Evolutionary conservation across 495 filamentous ascomycete species (phyloP).

Genomic region (Hypoxylon fragiforme): DNA sequence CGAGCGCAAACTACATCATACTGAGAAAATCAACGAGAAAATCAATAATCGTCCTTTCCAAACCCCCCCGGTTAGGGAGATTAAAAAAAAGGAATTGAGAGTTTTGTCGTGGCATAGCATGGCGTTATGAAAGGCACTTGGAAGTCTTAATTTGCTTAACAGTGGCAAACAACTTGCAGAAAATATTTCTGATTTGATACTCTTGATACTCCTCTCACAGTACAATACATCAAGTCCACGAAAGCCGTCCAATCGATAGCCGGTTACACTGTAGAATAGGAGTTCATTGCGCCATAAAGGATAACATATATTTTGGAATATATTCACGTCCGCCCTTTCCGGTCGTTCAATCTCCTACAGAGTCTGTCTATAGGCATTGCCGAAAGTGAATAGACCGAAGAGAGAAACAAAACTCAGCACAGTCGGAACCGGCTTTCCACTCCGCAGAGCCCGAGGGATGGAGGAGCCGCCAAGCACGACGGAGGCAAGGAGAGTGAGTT

Average conservation of each 20-base stretch:
- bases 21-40: too few species aligned
- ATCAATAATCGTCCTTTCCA: too few species aligned
- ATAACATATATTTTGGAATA: neutral
- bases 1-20: neutral
- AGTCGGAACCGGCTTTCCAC: constrained; percentile 75
- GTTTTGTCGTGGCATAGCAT: constrained; percentile 14
- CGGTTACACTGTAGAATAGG: constrained; percentile 1
- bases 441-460: constrained; percentile 80
- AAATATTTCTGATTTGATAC: neutral
- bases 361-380: constrained; percentile 53
- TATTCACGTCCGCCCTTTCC: constrained; percentile 3
- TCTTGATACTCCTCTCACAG: constrained; percentile 11
- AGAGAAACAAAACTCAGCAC: constrained; percentile 67
- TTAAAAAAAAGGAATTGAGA: neutral
- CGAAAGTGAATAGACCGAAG: constrained; percentile 63
- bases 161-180: neutral
- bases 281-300: constrained; percentile 1
- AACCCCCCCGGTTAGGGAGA: too few species aligned
- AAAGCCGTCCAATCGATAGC: neutral
- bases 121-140: constrained; percentile 23
- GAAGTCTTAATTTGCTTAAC: too few species aligned
- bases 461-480: constrained; percentile 77
- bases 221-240: neutral
- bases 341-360: constrained; percentile 38
- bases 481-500: constrained; percentile 77